These are phyloP conservation scores for Euphorbia peplus DNA, from an alignment of 345 rosid species.

Conservation along the genomic window DNA sequence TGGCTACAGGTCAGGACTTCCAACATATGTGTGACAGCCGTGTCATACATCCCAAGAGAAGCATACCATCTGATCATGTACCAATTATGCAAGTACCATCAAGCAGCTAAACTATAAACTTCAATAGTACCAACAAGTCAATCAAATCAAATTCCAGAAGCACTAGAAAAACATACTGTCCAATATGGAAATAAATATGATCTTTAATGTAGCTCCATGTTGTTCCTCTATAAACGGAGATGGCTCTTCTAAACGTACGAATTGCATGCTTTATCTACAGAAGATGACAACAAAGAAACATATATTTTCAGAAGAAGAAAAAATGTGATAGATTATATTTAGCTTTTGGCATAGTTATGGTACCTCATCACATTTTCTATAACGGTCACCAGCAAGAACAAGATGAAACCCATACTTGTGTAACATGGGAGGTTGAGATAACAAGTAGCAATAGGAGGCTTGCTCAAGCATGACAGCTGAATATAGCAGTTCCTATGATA, in stretches of 20 bases:
- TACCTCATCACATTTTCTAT: conserved; percentile 96
- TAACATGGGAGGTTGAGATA: conserved; percentile 83
- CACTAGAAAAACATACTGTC: conserved; percentile 65
- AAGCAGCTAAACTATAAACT: conserved; percentile 16
- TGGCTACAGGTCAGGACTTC: conserved; percentile 77
- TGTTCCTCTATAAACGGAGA: conserved; percentile 81
- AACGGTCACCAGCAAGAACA: conserved; percentile 93
- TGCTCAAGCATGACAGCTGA: conserved; percentile 99
- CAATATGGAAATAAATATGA: conserved; percentile 90
- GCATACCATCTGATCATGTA: conserved; percentile 71
- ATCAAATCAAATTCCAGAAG: conserved; percentile 17
- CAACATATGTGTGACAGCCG: conserved; percentile 75
- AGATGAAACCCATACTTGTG: conserved; percentile 98
- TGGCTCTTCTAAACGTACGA: conserved; percentile 80
- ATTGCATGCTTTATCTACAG: conserved; percentile 88
- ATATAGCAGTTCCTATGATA: conserved; percentile 74
- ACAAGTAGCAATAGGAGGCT: conserved; percentile 94
- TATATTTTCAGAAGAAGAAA: conserved; percentile 23
- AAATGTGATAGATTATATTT: conserved; percentile 11
- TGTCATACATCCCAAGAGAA: conserved; percentile 82
- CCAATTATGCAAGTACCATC: conserved; percentile 13
- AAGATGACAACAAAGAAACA: conserved; percentile 18
- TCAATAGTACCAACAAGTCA: neutral
- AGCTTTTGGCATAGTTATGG: conserved; percentile 9
- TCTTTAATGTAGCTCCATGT: conserved; percentile 90